Base-by-base conservation (phyloP, 805 yeast species). In the Ogataea allantospora region DNA sequence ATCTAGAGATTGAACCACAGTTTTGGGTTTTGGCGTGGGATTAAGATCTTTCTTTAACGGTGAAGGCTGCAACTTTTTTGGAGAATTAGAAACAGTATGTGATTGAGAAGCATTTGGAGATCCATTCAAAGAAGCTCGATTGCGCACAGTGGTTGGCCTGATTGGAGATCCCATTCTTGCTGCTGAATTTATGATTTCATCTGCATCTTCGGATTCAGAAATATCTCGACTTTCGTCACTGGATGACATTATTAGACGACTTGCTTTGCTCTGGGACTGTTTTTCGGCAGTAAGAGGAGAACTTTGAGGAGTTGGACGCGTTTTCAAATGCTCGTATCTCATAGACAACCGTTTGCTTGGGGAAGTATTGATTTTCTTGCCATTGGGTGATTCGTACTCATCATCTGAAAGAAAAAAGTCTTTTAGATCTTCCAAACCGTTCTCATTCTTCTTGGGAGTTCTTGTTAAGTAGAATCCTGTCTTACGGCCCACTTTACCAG, bases 361-460 rank as follows among this genome's bases (percentile, higher is more conserved):
- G 3, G 47, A 36, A 7, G 38, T 30, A 27, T 39, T 33, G 17
- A 41, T 25, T 7, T 35, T 38, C 30, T 38, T 46, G 10, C 47
- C 38, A 30, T 39, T 42, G 11, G 49, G 54, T 6, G 55, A 46
- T 30, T 52, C 58, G 17, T 60, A 66, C 13, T 73, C 78, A 35
- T 78, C 83, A 30, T 67, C 69, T 37, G 64, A 59, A 9, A 61
- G 48, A 36, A 81, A 83, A 56, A 81, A 83, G 39, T 80, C 88
- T 46, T 78, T 80, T 11, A 83, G 54, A 48, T 78, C 83, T 50
- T 83, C 89, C 75, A 82, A 73, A 18, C 81, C 76, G 49, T 77
- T 71, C 33, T 70, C 68, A 55, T 81, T 84, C 48, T 73, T 70
- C 28, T 64, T 63, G 21, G 81, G 62, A 0, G 62, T 55, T 19